Conservation (phyloP, 352 stramenopile species). For the Phytophthora foliorum region DNA sequence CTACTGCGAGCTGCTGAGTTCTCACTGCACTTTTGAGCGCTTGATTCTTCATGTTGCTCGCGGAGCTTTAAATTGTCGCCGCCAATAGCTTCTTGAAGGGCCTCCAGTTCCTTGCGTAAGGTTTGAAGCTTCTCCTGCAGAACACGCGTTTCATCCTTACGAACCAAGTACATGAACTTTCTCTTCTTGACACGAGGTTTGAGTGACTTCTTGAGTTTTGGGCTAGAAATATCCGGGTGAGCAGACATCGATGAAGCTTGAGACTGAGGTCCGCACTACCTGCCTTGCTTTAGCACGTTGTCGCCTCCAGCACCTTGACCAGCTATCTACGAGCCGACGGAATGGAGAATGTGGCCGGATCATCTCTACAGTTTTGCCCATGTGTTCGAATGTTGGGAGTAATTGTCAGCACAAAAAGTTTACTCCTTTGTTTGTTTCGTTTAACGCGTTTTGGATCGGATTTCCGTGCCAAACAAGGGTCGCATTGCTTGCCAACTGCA, state of each 20-base stretch:
- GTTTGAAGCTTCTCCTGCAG: conserved; percentile 1
- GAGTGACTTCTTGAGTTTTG: background rate
- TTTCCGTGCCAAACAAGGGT: background rate
- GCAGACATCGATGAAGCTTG: background rate
- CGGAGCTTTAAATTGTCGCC: background rate
- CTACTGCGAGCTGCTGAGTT: conserved; percentile 25
- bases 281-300: background rate
- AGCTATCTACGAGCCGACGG: background rate
- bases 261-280: background rate
- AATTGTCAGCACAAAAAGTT: background rate
- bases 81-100: background rate
- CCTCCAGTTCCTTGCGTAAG: background rate
- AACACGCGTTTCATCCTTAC: conserved; percentile 4
- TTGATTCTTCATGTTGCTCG: conserved; percentile 11
- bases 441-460: background rate
- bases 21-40: background rate
- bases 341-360: background rate
- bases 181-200: conserved; percentile 1
- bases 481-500: background rate
- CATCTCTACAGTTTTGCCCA: background rate
- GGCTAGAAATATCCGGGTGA: background rate
- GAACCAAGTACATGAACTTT: conserved; percentile 10
- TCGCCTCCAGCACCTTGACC: background rate
- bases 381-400: background rate
- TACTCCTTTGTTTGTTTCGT: no score